Percentiles rank a stretch among this genome's conserved stretches.
Conservation (phyloP, 1,284 basidiomycete species). For the Leccinum griseonigrum region DNA sequence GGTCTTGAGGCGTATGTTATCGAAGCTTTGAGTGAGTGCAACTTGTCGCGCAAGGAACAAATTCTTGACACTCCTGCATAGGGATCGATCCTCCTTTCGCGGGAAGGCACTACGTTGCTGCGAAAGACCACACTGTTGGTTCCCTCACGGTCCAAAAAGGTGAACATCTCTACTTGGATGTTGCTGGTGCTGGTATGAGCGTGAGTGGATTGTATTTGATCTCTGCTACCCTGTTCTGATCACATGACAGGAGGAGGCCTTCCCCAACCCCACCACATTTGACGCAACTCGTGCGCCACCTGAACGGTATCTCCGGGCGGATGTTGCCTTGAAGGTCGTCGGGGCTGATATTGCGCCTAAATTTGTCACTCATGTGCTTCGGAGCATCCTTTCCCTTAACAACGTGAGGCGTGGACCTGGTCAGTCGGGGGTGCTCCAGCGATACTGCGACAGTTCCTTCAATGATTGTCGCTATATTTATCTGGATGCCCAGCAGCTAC, state of each 20-base stretch:
- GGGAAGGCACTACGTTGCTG: conserved; percentile 38
- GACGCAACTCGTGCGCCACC: conserved; percentile 44
- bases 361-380: conserved; percentile 48
- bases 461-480: conserved; percentile 43
- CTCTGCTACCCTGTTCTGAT: background rate
- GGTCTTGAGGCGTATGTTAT: conserved; percentile 52
- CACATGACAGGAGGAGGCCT: conserved; percentile 41
- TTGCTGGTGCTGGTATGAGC: conserved; percentile 52
- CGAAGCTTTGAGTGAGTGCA: conserved; percentile 63
- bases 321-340: conserved; percentile 54
- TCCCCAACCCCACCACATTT: conserved; percentile 47
- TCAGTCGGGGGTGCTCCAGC: conserved; percentile 49
- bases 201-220: conserved; percentile 33
- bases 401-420: conserved; percentile 54
- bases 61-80: conserved; percentile 20
- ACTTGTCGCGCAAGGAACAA: background rate
- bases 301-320: conserved; percentile 51
- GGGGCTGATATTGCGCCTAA: conserved; percentile 57
- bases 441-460: conserved; percentile 36
- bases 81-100: conserved; percentile 51
- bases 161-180: conserved; percentile 58
- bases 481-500: conserved; percentile 41
- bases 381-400: conserved; percentile 47
- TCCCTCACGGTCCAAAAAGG: conserved; percentile 42
- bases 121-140: conserved; percentile 43